Percentiles rank a stretch among this genome's conserved stretches.
Conservation (phyloP, 352 stramenopile species). For the Phytopythium delawarense region DNA sequence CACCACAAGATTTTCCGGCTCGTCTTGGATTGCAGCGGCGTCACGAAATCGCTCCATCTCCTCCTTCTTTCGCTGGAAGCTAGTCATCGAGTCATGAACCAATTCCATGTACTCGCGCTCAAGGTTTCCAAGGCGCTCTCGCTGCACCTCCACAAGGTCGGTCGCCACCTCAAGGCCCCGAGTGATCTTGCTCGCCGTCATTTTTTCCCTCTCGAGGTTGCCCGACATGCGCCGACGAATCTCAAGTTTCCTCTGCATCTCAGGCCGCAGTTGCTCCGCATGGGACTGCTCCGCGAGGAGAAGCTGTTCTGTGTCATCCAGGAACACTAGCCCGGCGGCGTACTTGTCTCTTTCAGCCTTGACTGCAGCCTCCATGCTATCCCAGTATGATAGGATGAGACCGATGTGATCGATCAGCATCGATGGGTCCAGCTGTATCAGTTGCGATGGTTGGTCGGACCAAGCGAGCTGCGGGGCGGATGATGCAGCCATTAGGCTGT, state of each 20-base stretch:
- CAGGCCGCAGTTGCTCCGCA: conserved; percentile 39
- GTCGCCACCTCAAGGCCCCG: conserved; percentile 46
- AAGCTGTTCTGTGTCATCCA: conserved; percentile 49
- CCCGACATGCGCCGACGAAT: conserved; percentile 52
- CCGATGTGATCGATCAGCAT: conserved; percentile 58
- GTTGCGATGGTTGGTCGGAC: conserved; percentile 6
- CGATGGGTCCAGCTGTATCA: conserved; percentile 29
- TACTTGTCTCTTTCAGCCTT: conserved; percentile 30
- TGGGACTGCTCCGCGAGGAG: conserved; percentile 44
- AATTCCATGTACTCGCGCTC: conserved; percentile 52
- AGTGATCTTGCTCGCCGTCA: conserved; percentile 40
- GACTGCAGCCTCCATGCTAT: conserved; percentile 25
- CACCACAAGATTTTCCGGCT: neutral
- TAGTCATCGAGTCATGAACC: conserved; percentile 21
- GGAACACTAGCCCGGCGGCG: conserved; percentile 36
- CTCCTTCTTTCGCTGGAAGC: neutral
- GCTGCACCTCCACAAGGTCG: conserved; percentile 27
- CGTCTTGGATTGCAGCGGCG: neutral
- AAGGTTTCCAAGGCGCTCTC: conserved; percentile 30
- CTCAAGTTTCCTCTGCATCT: conserved; percentile 42
- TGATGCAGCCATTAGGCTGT: neutral
- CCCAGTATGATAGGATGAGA: conserved; percentile 31
- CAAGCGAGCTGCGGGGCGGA: neutral
- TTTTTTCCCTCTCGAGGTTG: conserved; percentile 53
- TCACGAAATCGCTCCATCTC: neutral